Evolutionary conservation across 192 early-diverging fungal species (phyloP), one percentile per base, ranked within the genome.

Genomic region (Phycomyces blakesleeanus): DNA sequence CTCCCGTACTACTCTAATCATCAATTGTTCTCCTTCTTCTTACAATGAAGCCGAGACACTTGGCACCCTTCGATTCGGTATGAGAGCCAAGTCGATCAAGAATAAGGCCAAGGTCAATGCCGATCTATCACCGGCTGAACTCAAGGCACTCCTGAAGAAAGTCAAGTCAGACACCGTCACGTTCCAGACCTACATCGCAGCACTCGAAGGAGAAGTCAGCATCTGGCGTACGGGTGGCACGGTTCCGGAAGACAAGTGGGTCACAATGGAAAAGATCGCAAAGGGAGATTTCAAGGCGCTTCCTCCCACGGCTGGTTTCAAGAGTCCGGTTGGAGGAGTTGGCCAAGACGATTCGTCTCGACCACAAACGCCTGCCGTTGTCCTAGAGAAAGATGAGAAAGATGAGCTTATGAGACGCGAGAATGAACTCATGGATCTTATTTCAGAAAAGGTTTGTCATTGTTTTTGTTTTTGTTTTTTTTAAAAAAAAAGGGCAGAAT

Each of bases 41-140:
- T 99, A 91, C 73, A 99, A 99, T 73, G 94, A 95, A 69, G 86
- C 90, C 18, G 98, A 99, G 80, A 98, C 96, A 0, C 72, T 98
- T 5, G 81, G 88, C 54, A 98, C 96, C 1, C 80, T 99, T 54
- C 85, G 96, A 21, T 99, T 99, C 73, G 98, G 98, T 74, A 95
- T 93, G 80, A 83, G 95, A 69, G 98, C 98, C 47, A 99, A 99
- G 83, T 89, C 91, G 61, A 99, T 99, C 81, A 97, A 97, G 89
- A 99, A 99, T 85, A 98, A 98, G 84, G 96, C 98, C 73, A 96
- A 94, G 83, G 85, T 99, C 72, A 99, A 99, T 78, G 91, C 93
- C 51, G 98, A 99, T 74, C 85, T 97, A 56, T 91, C 87, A 57
- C 87, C 94, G 1, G 87, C 87, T 11, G 98, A 99, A 70, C 90